phyloP scores from a whole-genome alignment of 306 rosid species.

The Castanea mollissima region DNA sequence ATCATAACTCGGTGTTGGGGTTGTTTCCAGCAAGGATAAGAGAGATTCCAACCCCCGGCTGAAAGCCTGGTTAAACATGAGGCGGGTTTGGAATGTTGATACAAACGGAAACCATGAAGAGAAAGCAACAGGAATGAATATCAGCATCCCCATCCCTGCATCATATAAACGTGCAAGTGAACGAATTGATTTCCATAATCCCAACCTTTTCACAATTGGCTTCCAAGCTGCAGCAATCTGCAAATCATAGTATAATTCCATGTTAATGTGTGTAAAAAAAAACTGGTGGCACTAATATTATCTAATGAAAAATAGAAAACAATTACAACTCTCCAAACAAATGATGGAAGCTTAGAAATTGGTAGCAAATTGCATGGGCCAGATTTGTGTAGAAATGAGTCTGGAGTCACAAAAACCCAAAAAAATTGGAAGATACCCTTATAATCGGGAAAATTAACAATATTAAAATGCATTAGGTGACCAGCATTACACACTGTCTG shows the following conservation, averaged over 20 bases:
- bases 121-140: slow-evolving; percentile 79
- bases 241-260: slow-evolving; percentile 16
- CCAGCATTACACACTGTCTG: too few relatives aligned
- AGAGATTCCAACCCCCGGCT: slow-evolving; percentile 92
- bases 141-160: slow-evolving; percentile 94
- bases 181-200: slow-evolving; percentile 84
- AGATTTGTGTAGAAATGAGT: too few relatives aligned
- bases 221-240: slow-evolving; percentile 97
- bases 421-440: too few relatives aligned
- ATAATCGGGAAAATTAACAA: too few relatives aligned
- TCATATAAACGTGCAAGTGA: slow-evolving; percentile 84
- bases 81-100: slow-evolving; percentile 89
- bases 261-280: neutral
- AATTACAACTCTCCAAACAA: too few relatives aligned
- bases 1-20: slow-evolving; percentile 63
- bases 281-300: neutral
- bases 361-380: too few relatives aligned
- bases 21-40: slow-evolving; percentile 91
- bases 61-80: slow-evolving; percentile 98
- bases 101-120: slow-evolving; percentile 92
- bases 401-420: too few relatives aligned
- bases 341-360: too few relatives aligned
- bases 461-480: too few relatives aligned
- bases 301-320: too few relatives aligned
- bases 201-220: slow-evolving; percentile 65